Evolutionary conservation across 148 eudicot species (phyloP).

Genomic region (Rhododendron williamsianum): DNA sequence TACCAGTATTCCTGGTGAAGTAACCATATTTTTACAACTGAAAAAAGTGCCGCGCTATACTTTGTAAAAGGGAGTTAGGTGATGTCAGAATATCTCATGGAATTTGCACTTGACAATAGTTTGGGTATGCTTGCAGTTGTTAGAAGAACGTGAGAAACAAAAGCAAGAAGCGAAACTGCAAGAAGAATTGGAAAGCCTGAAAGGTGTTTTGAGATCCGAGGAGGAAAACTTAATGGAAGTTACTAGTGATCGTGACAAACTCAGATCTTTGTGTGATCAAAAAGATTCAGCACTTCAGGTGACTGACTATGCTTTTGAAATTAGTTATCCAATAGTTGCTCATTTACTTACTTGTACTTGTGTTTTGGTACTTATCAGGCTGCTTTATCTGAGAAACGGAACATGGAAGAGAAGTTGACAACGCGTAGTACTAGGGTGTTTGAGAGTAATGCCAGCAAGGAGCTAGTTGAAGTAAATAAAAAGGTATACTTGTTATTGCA

Average conservation of each 20-base stretch:
- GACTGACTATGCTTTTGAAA: background rate
- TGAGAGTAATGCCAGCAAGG: conserved; percentile 54
- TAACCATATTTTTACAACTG: background rate
- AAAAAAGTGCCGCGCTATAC: background rate
- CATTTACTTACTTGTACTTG: background rate
- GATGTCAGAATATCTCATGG: background rate
- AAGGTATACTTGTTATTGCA: conserved; percentile 35
- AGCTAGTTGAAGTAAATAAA: conserved; percentile 59
- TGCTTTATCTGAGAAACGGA: conserved; percentile 57
- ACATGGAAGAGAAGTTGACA: conserved; percentile 45
- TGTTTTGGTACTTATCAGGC: conserved; percentile 35
- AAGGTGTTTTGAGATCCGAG: conserved; percentile 41
- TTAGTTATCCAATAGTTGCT: background rate
- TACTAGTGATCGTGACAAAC: conserved; percentile 40
- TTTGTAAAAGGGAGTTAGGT: conserved; percentile 4
- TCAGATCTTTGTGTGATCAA: conserved; percentile 53
- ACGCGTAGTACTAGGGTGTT: conserved; percentile 20
- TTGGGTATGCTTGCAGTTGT: conserved; percentile 41
- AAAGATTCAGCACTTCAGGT: conserved; percentile 81
- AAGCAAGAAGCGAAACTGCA: conserved; percentile 45
- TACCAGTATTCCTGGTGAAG: background rate
- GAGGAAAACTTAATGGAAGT: conserved; percentile 49
- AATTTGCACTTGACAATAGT: conserved; percentile 3
- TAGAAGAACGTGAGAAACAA: conserved; percentile 67
- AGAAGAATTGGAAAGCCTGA: conserved; percentile 62